A percentile compares a stretch with the other conserved stretches of the same genome.
phyloP scores from a whole-genome alignment of 2,329 filamentous ascomycete genomes.

The Cercospora sp. region DNA sequence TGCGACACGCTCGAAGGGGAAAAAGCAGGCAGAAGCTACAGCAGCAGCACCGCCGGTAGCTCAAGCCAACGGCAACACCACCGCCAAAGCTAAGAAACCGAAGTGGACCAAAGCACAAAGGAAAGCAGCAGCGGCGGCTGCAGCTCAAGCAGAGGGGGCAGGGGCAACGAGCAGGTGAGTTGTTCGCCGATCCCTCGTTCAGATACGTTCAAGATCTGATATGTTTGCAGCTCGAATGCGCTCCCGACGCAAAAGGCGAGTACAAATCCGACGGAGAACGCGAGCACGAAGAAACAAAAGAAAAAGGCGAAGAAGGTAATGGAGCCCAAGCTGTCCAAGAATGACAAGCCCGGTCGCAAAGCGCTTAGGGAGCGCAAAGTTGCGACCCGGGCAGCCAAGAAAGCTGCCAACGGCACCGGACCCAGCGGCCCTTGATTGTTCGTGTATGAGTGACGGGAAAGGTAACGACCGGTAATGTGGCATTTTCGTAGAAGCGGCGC shows the following conservation, averaged over 20 bases:
- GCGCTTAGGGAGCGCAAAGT: conserved; percentile 1
- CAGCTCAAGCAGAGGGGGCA: neutral
- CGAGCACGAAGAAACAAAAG: conserved; percentile 10
- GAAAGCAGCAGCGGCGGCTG: conserved; percentile 3
- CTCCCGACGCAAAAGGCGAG: neutral
- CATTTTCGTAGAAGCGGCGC: conserved; percentile 5
- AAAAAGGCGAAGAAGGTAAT: conserved; percentile 11
- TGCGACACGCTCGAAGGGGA: neutral
- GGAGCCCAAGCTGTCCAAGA: neutral
- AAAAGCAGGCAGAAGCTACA: conserved; percentile 7
- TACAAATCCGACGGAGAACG: neutral
- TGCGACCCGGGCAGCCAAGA: neutral
- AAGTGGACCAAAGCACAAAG: conserved; percentile 15
- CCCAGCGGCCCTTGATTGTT: neutral
- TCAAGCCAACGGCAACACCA: neutral
- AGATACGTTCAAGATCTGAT: neutral
- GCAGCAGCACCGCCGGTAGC: neutral
- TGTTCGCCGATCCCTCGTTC: neutral
- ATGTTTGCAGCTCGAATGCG: neutral
- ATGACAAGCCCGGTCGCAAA: neutral
- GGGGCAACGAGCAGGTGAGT: conserved; percentile 14
- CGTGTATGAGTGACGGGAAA: neutral
- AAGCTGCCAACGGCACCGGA: neutral
- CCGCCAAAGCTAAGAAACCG: conserved; percentile 2
- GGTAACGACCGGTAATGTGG: conserved; percentile 2